Evolutionary conservation across 345 rosid species (phyloP), one percentile per base, ranked within the genome.

Genomic region (Dovyalis caffra): DNA sequence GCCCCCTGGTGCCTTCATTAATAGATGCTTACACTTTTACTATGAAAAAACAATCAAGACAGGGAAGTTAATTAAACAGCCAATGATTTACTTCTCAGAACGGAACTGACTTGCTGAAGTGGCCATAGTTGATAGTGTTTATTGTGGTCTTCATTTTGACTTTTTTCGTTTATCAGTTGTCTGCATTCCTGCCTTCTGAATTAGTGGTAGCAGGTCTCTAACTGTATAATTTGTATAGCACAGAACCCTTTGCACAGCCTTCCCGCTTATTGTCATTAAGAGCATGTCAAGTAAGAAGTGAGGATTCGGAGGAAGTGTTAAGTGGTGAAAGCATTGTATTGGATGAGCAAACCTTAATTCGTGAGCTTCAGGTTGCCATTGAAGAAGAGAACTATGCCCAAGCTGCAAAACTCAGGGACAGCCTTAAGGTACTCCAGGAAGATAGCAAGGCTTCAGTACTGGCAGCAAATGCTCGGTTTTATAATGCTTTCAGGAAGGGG

Each of bases 341-440:
- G 21, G 93, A 88, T 32, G 97, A 93, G 81, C 82, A 88, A 82
- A 80, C 85, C 45, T 85, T 95, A 76, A 87, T 76, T 62, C 83
- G 79, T 68, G 92, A 91, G 53, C 81, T 93, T 9, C 82, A 84
- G 80, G 72, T 29, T 78, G 99, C 99, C 32, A 86, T 93, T 11
- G 83, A 92, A 69, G 90, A 91, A 76, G 98, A 95, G 81, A 86
- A 93, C 83, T 93, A 95, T n/a, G 82, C 85, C 0, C 77, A 88
- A 77, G 99, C 98, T 66, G 99, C 99, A 57, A 86, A 84, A 81
- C 86, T 95, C 35, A 77, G 99, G 83, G 98, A 95, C 70, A 83
- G 70, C 70, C 90, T 92, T 47, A 80, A 81, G 53, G 79, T 72
- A 66, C 86, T 95, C 23, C 88, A 89, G 9, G 93, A 92, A 71